These are phyloP conservation scores for Colletotrichum lupini DNA, from an alignment of 2,329 filamentous ascomycete species.

Conservation along the genomic window DNA sequence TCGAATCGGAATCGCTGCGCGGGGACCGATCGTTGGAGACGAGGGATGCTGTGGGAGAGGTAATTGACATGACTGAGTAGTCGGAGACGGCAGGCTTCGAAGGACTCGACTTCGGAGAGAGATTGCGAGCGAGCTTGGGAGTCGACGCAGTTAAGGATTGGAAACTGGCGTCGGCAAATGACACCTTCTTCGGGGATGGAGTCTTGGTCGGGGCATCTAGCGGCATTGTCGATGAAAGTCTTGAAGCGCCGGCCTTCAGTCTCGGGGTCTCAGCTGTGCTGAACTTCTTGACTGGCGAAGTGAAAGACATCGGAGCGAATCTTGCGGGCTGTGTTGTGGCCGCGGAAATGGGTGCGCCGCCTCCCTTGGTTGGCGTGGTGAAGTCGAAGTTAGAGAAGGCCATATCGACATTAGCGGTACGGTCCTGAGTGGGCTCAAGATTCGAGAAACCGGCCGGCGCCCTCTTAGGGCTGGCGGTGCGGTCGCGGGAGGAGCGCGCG, in stretches of 20 bases:
- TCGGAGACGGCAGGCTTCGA: constrained; percentile 12
- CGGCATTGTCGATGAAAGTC: not conserved
- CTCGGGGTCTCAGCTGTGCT: constrained; percentile 21
- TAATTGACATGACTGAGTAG: constrained; percentile 18
- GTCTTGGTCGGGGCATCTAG: not conserved
- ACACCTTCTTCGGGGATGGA: constrained; percentile 25
- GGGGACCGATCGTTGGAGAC: not conserved
- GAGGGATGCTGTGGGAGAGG: constrained; percentile 2
- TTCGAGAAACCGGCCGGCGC: constrained; percentile 5
- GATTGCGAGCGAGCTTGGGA: not conserved
- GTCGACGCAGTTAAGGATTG: not conserved
- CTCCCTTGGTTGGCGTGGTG: constrained; percentile 27
- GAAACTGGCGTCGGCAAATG: constrained; percentile 24
- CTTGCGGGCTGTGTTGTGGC: constrained; percentile 22
- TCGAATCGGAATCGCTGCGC: not conserved
- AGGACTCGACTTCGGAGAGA: constrained; percentile 20
- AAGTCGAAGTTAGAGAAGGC: constrained; percentile 9
- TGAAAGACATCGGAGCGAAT: constrained; percentile 1
- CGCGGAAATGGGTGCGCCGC: constrained; percentile 12
- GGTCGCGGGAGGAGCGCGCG: not conserved
- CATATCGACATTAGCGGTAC: not conserved
- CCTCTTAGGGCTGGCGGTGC: constrained; percentile 8
- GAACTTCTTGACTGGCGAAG: not conserved
- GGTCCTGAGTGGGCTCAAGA: not conserved
- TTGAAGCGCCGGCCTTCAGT: not conserved